These are phyloP conservation scores for Sporobolomyces pararoseus DNA, from an alignment of 768 basidiomycete species.

Conservation along the genomic window DNA sequence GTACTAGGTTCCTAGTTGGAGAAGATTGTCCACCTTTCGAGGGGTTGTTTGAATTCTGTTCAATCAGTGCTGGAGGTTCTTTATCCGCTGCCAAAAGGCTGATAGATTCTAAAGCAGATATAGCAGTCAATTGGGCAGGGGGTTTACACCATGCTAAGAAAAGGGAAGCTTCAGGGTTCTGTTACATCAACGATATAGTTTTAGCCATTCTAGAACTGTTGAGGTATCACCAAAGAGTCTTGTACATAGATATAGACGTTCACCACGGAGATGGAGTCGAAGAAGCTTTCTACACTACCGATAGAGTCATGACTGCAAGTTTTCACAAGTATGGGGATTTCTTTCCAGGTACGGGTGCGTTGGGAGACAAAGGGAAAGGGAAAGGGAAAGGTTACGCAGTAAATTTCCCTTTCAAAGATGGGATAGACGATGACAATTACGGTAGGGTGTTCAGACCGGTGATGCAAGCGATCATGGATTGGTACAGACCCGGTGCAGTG, in stretches of 20 bases:
- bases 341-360: constrained; percentile 82
- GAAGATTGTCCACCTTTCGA: constrained; percentile 97
- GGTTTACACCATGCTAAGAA: constrained; percentile 99
- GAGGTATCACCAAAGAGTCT: constrained; percentile 63
- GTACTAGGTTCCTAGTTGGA: constrained; percentile 72
- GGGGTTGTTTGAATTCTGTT: constrained; percentile 93
- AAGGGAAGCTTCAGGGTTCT: constrained; percentile 94
- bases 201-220: constrained; percentile 88
- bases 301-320: constrained; percentile 92
- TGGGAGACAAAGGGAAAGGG: constrained; percentile 77
- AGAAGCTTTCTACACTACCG: constrained; percentile 95
- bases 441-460: constrained; percentile 90
- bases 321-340: constrained; percentile 98
- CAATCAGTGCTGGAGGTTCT: constrained; percentile 92
- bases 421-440: constrained; percentile 84
- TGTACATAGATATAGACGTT: constrained; percentile 97
- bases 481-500: constrained; percentile 79
- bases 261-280: constrained; percentile 99
- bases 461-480: constrained; percentile 76
- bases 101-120: constrained; percentile 70
- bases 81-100: constrained; percentile 76
- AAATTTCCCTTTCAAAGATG: constrained; percentile 91
- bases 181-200: constrained; percentile 98
- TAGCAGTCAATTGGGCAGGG: constrained; percentile 94
- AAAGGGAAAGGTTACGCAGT: constrained; percentile 81